A percentile compares a stretch with the other conserved stretches of the same genome.
phyloP scores from a whole-genome alignment of 441 rosid species.

The Mallotus japonicus region DNA sequence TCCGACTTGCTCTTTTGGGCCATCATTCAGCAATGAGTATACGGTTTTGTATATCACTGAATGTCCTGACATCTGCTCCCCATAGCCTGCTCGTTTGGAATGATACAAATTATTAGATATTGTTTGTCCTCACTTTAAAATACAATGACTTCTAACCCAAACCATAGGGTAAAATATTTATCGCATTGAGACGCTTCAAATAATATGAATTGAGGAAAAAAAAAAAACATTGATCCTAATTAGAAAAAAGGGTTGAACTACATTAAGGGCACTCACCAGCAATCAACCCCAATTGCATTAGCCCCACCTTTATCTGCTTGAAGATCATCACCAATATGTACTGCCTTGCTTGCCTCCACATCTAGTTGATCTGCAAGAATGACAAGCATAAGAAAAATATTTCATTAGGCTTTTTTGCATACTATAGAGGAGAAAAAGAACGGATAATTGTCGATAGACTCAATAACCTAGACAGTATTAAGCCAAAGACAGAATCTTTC shows the following conservation, averaged over 20 bases:
- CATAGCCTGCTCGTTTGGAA: constrained; percentile 55
- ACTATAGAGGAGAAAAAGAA: background rate
- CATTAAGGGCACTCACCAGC: constrained; percentile 49
- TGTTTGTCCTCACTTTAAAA: background rate
- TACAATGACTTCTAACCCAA: too few species aligned
- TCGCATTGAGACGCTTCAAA: background rate
- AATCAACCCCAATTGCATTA: constrained; percentile 58
- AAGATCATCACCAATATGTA: constrained; percentile 77
- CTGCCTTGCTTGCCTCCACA: constrained; percentile 50
- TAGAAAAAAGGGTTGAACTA: background rate
- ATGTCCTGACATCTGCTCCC: constrained; percentile 69
- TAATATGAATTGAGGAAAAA: background rate
- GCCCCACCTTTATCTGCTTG: constrained; percentile 77
- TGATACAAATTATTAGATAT: background rate
- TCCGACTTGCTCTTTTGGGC: background rate
- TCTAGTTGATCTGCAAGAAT: constrained; percentile 48
- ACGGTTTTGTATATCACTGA: constrained; percentile 52
- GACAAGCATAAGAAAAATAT: background rate
- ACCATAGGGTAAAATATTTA: too few species aligned
- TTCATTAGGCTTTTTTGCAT: too few species aligned
- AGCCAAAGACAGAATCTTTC: background rate
- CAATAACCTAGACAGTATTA: background rate
- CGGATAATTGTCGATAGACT: background rate
- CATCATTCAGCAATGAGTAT: constrained; percentile 36
- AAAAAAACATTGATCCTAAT: background rate